A percentile compares a stretch with the other conserved stretches of the same genome.
phyloP scores from a whole-genome alignment of 202 grass and related monocot species.

The Cymbopogon flexuosus region DNA sequence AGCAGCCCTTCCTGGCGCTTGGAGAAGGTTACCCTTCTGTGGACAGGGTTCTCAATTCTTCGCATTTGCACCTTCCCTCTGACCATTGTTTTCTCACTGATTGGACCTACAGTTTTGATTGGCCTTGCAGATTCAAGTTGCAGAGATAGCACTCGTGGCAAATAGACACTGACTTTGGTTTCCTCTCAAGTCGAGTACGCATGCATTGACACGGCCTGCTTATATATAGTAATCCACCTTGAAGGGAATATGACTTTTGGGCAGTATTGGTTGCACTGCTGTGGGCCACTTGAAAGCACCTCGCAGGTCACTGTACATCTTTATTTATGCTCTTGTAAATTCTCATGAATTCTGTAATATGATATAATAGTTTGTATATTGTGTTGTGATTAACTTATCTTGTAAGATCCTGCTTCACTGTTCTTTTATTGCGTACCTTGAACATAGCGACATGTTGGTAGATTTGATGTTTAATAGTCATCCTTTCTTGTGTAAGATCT shows the following conservation, averaged over 20 bases:
- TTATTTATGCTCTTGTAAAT: slow-evolving; percentile 28
- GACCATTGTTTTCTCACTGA: slow-evolving; percentile 41
- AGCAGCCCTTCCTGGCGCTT: slow-evolving; percentile 55
- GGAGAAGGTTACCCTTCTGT: slow-evolving; percentile 75
- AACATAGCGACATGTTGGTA: not conserved
- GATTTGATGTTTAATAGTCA: not conserved
- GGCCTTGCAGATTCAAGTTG: slow-evolving; percentile 40
- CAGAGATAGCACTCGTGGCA: slow-evolving; percentile 25
- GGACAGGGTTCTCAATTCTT: slow-evolving; percentile 64
- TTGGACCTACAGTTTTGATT: slow-evolving; percentile 53
- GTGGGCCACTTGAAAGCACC: slow-evolving; percentile 30
- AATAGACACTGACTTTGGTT: slow-evolving; percentile 18
- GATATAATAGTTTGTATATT: not conserved
- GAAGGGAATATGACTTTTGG: slow-evolving; percentile 26
- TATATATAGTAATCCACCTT: slow-evolving; percentile 34
- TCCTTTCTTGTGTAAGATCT: not conserved
- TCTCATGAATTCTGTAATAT: slow-evolving; percentile 34
- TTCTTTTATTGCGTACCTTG: not conserved
- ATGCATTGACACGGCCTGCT: not conserved
- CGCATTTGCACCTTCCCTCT: slow-evolving; percentile 69
- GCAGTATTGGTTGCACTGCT: slow-evolving; percentile 8
- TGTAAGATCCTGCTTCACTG: slow-evolving; percentile 15
- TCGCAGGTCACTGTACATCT: slow-evolving; percentile 32
- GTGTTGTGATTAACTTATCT: slow-evolving; percentile 6
- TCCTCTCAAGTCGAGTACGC: slow-evolving; percentile 19